Percentiles rank a stretch among this genome's conserved stretches.
These are phyloP conservation scores for Pulveroboletus frians DNA, from an alignment of 768 basidiomycete species.

Conservation along the genomic window DNA sequence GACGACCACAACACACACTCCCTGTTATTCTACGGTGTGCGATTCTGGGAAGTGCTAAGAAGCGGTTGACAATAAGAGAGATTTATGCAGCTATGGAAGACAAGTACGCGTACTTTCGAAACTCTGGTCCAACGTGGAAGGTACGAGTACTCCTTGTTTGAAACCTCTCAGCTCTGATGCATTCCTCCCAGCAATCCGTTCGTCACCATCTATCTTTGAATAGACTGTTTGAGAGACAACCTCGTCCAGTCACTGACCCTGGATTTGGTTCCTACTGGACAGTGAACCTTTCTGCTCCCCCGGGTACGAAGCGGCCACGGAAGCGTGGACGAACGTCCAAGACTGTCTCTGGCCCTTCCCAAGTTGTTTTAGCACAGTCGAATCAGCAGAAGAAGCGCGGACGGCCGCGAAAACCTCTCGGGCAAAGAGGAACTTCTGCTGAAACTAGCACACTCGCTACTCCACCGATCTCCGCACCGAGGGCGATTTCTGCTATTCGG, in stretches of 20 bases:
- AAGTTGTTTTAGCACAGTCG: conserved; percentile 6
- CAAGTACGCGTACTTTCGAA: conserved; percentile 78
- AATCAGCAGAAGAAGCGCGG: conserved; percentile 37
- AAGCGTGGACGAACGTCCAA: conserved; percentile 68
- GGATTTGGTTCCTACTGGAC: conserved; percentile 90
- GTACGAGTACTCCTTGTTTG: conserved; percentile 33
- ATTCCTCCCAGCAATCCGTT: conserved; percentile 67
- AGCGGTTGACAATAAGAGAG: conserved; percentile 76
- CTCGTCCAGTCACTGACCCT: conserved; percentile 77
- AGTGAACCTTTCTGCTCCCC: conserved; percentile 80
- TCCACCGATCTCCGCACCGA: conserved; percentile 18
- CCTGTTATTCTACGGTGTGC: conserved; percentile 83
- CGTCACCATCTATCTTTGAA: conserved; percentile 81
- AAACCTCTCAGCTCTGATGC: neutral
- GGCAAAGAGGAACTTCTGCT: conserved; percentile 16
- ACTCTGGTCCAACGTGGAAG: conserved; percentile 83
- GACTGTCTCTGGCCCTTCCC: conserved; percentile 24
- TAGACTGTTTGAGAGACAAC: conserved; percentile 76
- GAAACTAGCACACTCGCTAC: conserved; percentile 9
- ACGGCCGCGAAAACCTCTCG: conserved; percentile 32
- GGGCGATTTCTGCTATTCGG: conserved; percentile 25
- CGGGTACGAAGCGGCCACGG: conserved; percentile 79
- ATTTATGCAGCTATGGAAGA: conserved; percentile 85
- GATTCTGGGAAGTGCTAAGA: conserved; percentile 70
- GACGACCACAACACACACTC: conserved; percentile 76